Base-by-base conservation (phyloP, 805 yeast species). In the Cyberlindnera galapagoensis region DNA sequence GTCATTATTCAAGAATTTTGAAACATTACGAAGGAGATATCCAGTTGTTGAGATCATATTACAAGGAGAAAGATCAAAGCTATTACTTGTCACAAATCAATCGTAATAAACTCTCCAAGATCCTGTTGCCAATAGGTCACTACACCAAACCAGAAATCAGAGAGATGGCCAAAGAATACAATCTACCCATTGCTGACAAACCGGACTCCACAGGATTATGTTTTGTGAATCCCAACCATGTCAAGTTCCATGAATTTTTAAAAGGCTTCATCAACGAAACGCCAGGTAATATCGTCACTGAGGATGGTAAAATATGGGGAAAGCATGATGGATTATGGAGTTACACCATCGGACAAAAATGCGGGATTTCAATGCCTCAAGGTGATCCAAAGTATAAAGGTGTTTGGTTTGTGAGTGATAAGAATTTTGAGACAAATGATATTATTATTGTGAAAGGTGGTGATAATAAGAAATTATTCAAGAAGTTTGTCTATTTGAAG, bases 201-300 rank as follows among this genome's bases (percentile, higher is more conserved):
- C 92, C 86, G 0, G 98, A 92, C 52, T 87, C 97, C 2, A 95
- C 84, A 52, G 98, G 98, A 0, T 65, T 92, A 8, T 92, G 98
- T 53, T 92, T 92, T 63, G 96, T 92, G 7, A 67, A 74, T 8
- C 79, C 74, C 43, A 50, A 58, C 13, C 70, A 67, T 30, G 67
- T 70, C 33, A 90, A 87, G 40, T 92, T 80, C 49, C 63, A 88
- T 5, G 72, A 68, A 9, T 92, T 92, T 47, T 58, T 90, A 18
- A 65, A 69, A 36, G 90, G 87, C 42, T 92, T 80, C 49, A 63
- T 90, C 4, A 71, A 67, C 9, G 78, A 81, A 2, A 65, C 65
- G 6, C 86, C 86, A 1, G 98, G 97, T 0, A 69, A 82, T 38
- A 74, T 92, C 7, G 66, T 85, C n/a, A 80, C 88, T 0, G 74